A percentile compares a stretch with the other conserved stretches of the same genome.
phyloP scores from a whole-genome alignment of 257 asterid genomes.

The Lantana camara region DNA sequence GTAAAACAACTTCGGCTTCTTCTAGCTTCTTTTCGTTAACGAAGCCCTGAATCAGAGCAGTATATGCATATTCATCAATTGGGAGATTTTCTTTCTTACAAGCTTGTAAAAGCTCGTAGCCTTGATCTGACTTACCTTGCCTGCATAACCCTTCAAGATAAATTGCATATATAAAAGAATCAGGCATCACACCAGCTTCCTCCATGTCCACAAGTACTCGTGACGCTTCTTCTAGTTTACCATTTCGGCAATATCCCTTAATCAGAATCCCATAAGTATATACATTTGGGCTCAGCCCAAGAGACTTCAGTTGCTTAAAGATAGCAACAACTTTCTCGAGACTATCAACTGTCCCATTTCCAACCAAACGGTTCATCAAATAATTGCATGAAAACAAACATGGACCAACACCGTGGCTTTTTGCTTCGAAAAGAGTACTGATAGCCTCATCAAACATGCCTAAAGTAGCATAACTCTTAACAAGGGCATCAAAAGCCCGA shows the following conservation, averaged over 20 bases:
- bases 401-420: slow-evolving; percentile 46
- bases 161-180: slow-evolving; percentile 46
- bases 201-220: slow-evolving; percentile 61
- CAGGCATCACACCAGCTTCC: slow-evolving; percentile 59
- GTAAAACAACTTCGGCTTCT: slow-evolving; percentile 55
- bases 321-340: slow-evolving; percentile 41
- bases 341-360: slow-evolving; percentile 48
- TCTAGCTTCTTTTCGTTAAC: slow-evolving; percentile 54
- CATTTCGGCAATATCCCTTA: slow-evolving; percentile 63
- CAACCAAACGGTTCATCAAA: slow-evolving; percentile 63
- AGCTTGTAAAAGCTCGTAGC: slow-evolving; percentile 36
- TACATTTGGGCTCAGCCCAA: slow-evolving; percentile 62
- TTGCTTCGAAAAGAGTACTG: slow-evolving; percentile 42
- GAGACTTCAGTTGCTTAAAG: slow-evolving; percentile 52
- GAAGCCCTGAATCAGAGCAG: slow-evolving; percentile 64
- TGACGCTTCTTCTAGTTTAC: slow-evolving; percentile 54
- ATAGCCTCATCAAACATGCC: slow-evolving; percentile 80
- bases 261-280: slow-evolving; percentile 76
- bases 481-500: slow-evolving; percentile 57
- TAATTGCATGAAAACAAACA: slow-evolving; percentile 65
- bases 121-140: slow-evolving; percentile 47
- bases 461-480: slow-evolving; percentile 55
- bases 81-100: slow-evolving; percentile 38
- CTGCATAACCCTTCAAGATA: slow-evolving; percentile 65
- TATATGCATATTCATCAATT: slow-evolving; percentile 46